Evolutionary conservation across 441 rosid species (phyloP).

Genomic region (Bocquillonia castaneifolia): DNA sequence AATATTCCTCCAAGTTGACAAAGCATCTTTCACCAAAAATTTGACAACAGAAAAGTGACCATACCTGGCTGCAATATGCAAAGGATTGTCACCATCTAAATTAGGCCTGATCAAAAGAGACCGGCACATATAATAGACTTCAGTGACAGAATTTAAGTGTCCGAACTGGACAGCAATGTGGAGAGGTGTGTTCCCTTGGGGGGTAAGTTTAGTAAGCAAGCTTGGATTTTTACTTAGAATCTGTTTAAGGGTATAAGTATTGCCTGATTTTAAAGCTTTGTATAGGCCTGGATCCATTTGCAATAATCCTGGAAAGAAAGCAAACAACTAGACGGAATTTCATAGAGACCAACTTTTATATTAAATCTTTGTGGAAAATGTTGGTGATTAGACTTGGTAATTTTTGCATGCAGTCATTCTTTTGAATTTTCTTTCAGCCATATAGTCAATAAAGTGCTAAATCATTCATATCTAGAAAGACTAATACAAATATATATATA

Average conservation of each 20-base stretch:
- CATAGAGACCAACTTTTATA: too few species aligned
- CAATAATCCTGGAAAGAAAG: too few species aligned
- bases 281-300: conserved; percentile 13
- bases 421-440: too few species aligned
- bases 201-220: not conserved
- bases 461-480: too few species aligned
- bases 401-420: too few species aligned
- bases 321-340: too few species aligned
- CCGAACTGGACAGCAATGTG: conserved; percentile 21
- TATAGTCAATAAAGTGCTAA: too few species aligned
- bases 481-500: too few species aligned
- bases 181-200: conserved; percentile 21
- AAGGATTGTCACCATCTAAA: conserved; percentile 15
- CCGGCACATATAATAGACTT: not conserved
- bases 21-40: not conserved
- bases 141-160: not conserved
- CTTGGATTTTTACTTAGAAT: not conserved
- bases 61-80: conserved; percentile 20
- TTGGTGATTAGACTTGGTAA: too few species aligned
- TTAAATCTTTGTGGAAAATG: too few species aligned
- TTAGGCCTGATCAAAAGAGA: conserved; percentile 14
- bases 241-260: not conserved
- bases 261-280: not conserved
- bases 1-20: too few species aligned
- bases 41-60: not conserved